These are phyloP conservation scores for Scedosporium minutisporum DNA, from an alignment of 2,329 filamentous ascomycete genomes.

Conservation along the genomic window DNA sequence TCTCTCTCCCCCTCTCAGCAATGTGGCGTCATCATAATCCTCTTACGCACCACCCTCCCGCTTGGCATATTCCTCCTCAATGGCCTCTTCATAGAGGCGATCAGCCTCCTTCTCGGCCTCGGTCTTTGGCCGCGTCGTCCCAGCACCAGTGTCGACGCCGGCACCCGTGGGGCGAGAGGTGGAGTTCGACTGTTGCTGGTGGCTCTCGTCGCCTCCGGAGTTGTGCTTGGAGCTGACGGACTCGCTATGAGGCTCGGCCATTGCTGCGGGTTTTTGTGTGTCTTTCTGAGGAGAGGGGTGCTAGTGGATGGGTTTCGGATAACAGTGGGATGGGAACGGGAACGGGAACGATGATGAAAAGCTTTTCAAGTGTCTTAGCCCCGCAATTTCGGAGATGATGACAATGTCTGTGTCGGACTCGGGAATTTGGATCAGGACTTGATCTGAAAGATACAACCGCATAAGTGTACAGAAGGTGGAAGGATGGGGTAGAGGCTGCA, in stretches of 20 bases:
- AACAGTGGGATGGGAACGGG: no score
- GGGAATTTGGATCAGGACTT: no score
- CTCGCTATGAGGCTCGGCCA: background rate
- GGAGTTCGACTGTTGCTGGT: background rate
- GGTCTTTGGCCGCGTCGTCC: constrained; percentile 35
- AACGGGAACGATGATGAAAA: no score
- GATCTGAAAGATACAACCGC: no score
- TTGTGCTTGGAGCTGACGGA: background rate
- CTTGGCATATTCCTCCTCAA: constrained; percentile 48
- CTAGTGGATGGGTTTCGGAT: no score
- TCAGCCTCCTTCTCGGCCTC: constrained; percentile 40
- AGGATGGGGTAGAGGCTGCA: background rate
- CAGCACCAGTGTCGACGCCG: constrained; percentile 39
- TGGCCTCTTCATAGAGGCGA: constrained; percentile 38
- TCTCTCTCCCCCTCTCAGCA: background rate
- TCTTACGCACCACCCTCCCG: constrained; percentile 37
- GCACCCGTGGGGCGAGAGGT: constrained; percentile 25
- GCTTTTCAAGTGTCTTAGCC: no score
- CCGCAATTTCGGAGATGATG: no score
- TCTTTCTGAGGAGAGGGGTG: no score
- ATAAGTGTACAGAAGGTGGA: background rate
- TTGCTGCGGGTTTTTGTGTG: background rate
- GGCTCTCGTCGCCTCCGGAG: background rate
- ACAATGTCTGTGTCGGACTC: no score
- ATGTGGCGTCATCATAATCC: no score